Base-by-base conservation (phyloP, 1,284 basidiomycete species). In the Ganoderma meredithae region DNA sequence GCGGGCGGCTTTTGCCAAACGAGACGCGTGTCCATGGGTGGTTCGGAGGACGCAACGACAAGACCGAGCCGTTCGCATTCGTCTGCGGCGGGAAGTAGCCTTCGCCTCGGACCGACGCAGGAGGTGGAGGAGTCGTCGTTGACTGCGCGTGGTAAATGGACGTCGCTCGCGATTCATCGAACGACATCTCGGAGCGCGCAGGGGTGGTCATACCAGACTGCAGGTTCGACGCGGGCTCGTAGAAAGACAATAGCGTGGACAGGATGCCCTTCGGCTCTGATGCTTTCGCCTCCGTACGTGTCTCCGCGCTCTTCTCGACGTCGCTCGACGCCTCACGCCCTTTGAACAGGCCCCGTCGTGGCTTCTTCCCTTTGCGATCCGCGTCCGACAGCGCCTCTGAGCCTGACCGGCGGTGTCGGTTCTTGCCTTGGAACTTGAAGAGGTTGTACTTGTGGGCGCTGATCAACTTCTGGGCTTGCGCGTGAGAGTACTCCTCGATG, bases 161-260 rank as follows among this genome's bases (percentile, higher is more conserved):
- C 33, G 70, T 17, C 19, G 73, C 67, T 19, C 72, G 70, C 5
- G 73, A 75, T 17, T 74, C 76, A 62, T 76, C 75, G 27, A 71
- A 66, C 13, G 74, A 75, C 27, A 25, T 22, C 47, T 49, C 47
- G 47, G 75, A 76, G 13, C 70, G 72, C 39, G 71, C 71, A 13
- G 74, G 72, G 31, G 73, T 72, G n/a, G 68, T 67, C 58, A 65
- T 41, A 17, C 73, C 74, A 19, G 74, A 73, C 52, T 72, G 68
- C 31, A 70, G 53, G 31, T 62, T 69, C 17, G 69, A 64, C 36
- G 66, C 47, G 22, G 82, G 81, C 66, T 85, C 82, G 72, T 90
- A 90, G 25, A 89, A 79, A 13, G 85, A 80, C 39, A 90, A 76
- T 52, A 90, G 75, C 7, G 88, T 79, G 13, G 86, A 85, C 13